Evolutionary conservation across 768 basidiomycete species (phyloP), one percentile per base, ranked within the genome.

Genomic region (Tricholoma hemisulphureum): DNA sequence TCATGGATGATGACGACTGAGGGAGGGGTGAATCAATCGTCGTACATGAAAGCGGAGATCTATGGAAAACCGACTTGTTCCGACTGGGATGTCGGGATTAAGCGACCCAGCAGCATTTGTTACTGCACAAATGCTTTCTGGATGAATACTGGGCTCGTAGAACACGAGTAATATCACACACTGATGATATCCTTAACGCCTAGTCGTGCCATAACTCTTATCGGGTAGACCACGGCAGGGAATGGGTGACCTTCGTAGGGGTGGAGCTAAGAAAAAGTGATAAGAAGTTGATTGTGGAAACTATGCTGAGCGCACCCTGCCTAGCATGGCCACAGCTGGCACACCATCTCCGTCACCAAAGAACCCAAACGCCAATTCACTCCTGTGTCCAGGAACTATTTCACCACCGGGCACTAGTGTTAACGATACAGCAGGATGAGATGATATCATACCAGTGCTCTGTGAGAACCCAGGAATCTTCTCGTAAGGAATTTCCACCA

Each of bases 31-130:
- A 59, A 39, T 9, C 43, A n/a, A 26, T 20, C 28, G 29, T 49
- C 45, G 20, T 49, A 14, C 32, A 43, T 45, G 26, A 31, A 41
- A 14, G 21, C 41, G 21, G n/a, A 39, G 21, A 55, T 34, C 1
- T 24, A 28, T 4, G 6, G n/a, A 56, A 16, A 4, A 62, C 87
- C 59, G 66, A 93, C 91, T 89, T 6, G 92, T 93, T 61, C 94
- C 93, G 32, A 93, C 87, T 14, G 85, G 77, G 58, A 92, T 81
- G 7, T 74, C 61, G 4, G 87, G 84, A 65, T 91, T 92, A 6
- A 96, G 77, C 3, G 87, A 87, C 16, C 93, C 93, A 16, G 92
- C 83, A 10, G 93, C 94, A 70, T 95, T 96, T 37, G 93, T 95
- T 48, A 95, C 91, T 93, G 64, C 14, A 20, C 50, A 26, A 28